Evolutionary conservation across 768 basidiomycete genomes (phyloP), one percentile per base, ranked within the genome.

Genomic region (Naganishia kalamii): DNA sequence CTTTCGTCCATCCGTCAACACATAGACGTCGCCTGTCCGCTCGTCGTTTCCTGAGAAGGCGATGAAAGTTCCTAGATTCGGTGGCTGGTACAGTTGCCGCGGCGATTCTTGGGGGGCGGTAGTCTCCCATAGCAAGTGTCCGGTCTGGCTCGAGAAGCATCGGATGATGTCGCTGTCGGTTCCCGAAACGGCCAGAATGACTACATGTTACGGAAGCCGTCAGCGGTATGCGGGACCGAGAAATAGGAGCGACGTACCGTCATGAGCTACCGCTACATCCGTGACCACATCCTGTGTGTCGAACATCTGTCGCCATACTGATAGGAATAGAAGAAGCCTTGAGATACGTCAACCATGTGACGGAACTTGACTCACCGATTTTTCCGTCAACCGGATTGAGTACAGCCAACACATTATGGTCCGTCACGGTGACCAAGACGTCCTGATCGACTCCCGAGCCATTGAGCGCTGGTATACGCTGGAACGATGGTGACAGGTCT

Each of bases 221-320:
- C 19, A 10, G 17, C 15, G 29, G 37, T 43, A 60, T 29, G n/a
- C 32, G 46, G 21, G 8, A 50, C 25, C 46, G 40, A 35, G 23
- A 6, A 8, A 21, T 33, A 59, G 51, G 27, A 33, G 80, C 49
- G 25, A 66, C 85, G 54, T 69, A 91, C 89, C 77, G 66, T 85
- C 79, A 21, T 80, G 80, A 64, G 84, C 78, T 41, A 80, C 81
- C 71, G 84, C 83, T 74, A 87, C 90, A 19, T 81, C 84, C 25
- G 84, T 75, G 64, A 93, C 84, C 43, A 81, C 79, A 70, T 96
- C 92, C 30, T 83, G 81, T 2, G 82, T 72, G n/a, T 87, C 86
- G 69, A 86, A 87, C 62, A 88, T 77, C 77, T 88, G 84, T 77
- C 92, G 83, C 92, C 92, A 96, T 21, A 81, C 90, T 90, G 57